Evolutionary conservation across 805 yeast genomes (phyloP).

Genomic region (Candida verbasci): DNA sequence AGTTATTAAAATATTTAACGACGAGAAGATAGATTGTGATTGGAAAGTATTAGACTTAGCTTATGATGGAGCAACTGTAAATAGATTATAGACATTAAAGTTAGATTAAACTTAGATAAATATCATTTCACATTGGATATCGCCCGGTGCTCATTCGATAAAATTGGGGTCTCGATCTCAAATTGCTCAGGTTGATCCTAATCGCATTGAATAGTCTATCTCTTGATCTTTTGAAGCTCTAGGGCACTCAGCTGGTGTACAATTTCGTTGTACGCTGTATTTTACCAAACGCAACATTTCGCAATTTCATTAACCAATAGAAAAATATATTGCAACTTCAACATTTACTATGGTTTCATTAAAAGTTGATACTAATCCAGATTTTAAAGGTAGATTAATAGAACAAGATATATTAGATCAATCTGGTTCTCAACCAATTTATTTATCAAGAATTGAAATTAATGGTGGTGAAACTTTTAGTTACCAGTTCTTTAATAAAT

Average conservation of each 20-base stretch:
- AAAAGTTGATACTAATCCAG: slow-evolving; percentile 9
- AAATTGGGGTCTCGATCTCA: too few species aligned
- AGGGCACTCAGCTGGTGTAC: too few species aligned
- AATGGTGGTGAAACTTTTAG: slow-evolving; percentile 43
- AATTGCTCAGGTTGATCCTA: too few species aligned
- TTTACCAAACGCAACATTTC: slow-evolving; percentile 1
- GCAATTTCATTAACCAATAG: slow-evolving; percentile 1
- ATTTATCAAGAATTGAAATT: slow-evolving; percentile 33
- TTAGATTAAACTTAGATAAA: too few species aligned
- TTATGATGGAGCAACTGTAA: slow-evolving; percentile 74
- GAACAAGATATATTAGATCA: slow-evolving; percentile 26
- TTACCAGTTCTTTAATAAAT: slow-evolving; percentile 40
- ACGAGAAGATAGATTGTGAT: slow-evolving; percentile 63
- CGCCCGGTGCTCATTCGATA: too few species aligned
- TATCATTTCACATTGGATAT: not conserved
- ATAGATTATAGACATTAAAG: slow-evolving; percentile 6
- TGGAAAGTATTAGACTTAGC: slow-evolving; percentile 89
- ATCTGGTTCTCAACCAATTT: slow-evolving; percentile 32
- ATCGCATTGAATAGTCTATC: too few species aligned
- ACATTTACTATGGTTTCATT: slow-evolving; percentile 2
- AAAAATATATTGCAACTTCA: slow-evolving; percentile 1
- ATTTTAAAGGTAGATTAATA: slow-evolving; percentile 17
- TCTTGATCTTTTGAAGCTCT: too few species aligned
- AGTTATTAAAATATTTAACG: slow-evolving; percentile 63
- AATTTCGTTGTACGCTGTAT: too few species aligned